phyloP scores from a whole-genome alignment of 1,284 basidiomycete genomes.

The Boletus sp. region DNA sequence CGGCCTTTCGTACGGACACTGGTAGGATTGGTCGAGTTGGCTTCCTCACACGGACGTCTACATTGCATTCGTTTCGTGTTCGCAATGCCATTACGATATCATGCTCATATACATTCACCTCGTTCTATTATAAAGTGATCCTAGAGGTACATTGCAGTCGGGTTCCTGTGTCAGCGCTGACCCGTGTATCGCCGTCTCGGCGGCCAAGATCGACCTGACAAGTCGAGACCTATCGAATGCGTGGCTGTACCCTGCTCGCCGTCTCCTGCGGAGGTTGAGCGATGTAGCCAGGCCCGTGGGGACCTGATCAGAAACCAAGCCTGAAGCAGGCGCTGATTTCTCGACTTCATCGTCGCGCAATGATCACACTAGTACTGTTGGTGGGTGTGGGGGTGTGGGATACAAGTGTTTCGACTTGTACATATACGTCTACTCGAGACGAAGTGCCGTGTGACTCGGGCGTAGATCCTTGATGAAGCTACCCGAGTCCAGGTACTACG shows the following conservation, averaged over 20 bases:
- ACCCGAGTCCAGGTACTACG: neutral
- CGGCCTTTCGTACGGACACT: neutral
- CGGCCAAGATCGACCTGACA: neutral
- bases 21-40: neutral
- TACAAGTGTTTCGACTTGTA: neutral
- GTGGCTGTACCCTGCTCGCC: neutral
- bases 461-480: neutral
- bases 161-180: neutral
- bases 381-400: neutral
- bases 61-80: neutral
- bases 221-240: neutral
- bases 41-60: neutral
- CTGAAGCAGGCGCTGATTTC: too few species aligned
- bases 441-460: neutral
- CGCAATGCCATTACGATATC: neutral
- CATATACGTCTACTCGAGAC: neutral
- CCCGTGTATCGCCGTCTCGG: constrained; percentile 5
- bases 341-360: too few species aligned
- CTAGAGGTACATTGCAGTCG: neutral
- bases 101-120: neutral
- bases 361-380: too few species aligned
- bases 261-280: neutral
- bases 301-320: neutral
- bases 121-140: neutral
- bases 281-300: neutral